These are phyloP conservation scores for Cercospora brassicicola DNA, from an alignment of 2,329 filamentous ascomycete species.

Conservation along the genomic window DNA sequence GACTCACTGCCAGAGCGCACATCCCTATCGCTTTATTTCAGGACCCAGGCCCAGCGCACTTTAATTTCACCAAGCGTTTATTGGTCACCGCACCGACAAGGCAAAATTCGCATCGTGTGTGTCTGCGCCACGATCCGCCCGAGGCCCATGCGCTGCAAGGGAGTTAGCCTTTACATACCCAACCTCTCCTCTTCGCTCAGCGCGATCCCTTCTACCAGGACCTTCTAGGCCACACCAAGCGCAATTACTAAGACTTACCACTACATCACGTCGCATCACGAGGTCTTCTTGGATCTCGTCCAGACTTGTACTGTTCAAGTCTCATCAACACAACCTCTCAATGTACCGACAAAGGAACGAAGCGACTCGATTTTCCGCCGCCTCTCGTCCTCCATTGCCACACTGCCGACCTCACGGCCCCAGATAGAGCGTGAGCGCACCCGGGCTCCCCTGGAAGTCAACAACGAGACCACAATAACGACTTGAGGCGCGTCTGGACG, in stretches of 20 bases:
- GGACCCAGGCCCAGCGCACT: not conserved
- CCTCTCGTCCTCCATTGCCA: slow-evolving; percentile 35
- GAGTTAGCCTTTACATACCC: slow-evolving; percentile 10
- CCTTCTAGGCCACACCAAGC: slow-evolving; percentile 18
- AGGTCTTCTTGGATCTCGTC: slow-evolving; percentile 19
- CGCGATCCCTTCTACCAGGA: slow-evolving; percentile 7
- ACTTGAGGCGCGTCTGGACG: slow-evolving; percentile 40
- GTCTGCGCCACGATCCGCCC: slow-evolving; percentile 6
- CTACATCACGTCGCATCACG: slow-evolving; percentile 11
- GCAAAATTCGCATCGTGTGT: slow-evolving; percentile 6
- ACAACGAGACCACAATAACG: slow-evolving; percentile 22
- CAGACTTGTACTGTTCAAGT: slow-evolving; percentile 19
- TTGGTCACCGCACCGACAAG: not conserved
- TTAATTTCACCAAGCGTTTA: not conserved
- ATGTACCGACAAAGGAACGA: slow-evolving; percentile 34
- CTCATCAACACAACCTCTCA: slow-evolving; percentile 24
- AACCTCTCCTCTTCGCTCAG: slow-evolving; percentile 6
- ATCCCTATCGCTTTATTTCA: not conserved
- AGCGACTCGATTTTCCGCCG: slow-evolving; percentile 30
- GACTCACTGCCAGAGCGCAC: not conserved
- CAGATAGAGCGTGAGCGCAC: slow-evolving; percentile 23
- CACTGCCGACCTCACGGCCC: slow-evolving; percentile 34
- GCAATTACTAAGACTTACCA: slow-evolving; percentile 15
- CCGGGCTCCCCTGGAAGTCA: not conserved
- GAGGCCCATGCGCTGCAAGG: slow-evolving; percentile 9